Evolutionary conservation across 176 grass and related monocot genomes (phyloP).

Genomic region (Saccharum officinarum): DNA sequence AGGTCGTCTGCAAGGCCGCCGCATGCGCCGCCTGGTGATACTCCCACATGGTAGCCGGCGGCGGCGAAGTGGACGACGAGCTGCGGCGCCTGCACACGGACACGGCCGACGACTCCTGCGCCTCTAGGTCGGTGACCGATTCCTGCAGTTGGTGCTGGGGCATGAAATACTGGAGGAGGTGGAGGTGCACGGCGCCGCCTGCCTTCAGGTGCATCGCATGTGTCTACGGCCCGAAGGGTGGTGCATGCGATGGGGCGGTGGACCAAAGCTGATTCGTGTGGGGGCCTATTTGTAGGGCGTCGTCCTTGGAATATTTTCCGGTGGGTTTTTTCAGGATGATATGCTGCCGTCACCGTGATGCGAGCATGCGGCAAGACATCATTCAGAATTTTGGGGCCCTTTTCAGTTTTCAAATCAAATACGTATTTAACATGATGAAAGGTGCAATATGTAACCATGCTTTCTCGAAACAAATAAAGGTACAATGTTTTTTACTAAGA

Average conservation of each 20-base stretch:
- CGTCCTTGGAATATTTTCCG: slow-evolving; percentile 15
- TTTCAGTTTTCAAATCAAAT: background rate
- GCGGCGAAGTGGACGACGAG: slow-evolving; percentile 39
- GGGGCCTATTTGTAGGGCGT: slow-evolving; percentile 54
- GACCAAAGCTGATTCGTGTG: slow-evolving; percentile 37
- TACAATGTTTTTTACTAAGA: background rate
- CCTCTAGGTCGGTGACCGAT: slow-evolving; percentile 6
- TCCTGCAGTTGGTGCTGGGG: slow-evolving; percentile 30
- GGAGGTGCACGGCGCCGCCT: slow-evolving; percentile 37
- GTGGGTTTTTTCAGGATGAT: slow-evolving; percentile 40
- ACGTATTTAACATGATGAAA: background rate
- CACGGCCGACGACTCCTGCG: slow-evolving; percentile 1
- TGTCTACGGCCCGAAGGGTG: slow-evolving; percentile 29
- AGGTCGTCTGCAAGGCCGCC: slow-evolving; percentile 31
- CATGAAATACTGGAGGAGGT: slow-evolving; percentile 53
- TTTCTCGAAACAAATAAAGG: background rate
- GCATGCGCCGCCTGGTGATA: slow-evolving; percentile 31
- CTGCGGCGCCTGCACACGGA: background rate
- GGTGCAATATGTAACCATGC: background rate
- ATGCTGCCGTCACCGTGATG: slow-evolving; percentile 37
- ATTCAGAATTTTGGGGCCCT: slow-evolving; percentile 38
- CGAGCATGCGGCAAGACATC: slow-evolving; percentile 57
- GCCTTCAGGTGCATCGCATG: slow-evolving; percentile 54
- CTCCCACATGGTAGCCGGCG: slow-evolving; percentile 49
- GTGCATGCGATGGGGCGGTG: slow-evolving; percentile 29